Evolutionary conservation across 176 grass and related monocot species (phyloP).

Genomic region (Bonia amplexicaulis): DNA sequence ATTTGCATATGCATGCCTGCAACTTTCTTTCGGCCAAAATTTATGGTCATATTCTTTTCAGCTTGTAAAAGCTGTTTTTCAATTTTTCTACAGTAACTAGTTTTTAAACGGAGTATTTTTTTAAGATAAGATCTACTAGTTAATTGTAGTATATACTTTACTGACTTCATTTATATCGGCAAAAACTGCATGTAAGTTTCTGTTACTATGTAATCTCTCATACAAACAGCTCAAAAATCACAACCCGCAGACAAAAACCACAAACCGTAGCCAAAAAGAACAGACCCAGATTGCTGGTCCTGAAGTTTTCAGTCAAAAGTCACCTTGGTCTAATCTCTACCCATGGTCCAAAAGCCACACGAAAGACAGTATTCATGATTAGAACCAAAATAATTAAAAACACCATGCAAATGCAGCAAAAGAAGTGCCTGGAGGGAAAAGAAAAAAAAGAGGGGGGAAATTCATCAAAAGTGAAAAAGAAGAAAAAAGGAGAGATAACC

Average conservation of each 20-base stretch:
- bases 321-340: constrained; percentile 14
- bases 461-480: constrained; percentile 14
- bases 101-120: too few species aligned
- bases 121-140: too few species aligned
- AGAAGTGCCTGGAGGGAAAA: constrained; percentile 47
- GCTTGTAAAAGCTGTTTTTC: too few species aligned
- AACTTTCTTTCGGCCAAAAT: neutral
- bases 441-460: constrained; percentile 16
- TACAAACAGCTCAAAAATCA: too few species aligned
- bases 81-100: too few species aligned
- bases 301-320: constrained; percentile 33
- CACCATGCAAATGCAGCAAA: constrained; percentile 41
- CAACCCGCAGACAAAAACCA: too few species aligned
- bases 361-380: constrained; percentile 51
- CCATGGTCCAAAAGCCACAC: constrained; percentile 52
- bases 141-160: too few species aligned
- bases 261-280: too few species aligned
- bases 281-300: neutral
- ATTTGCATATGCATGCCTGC: neutral
- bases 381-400: constrained; percentile 40
- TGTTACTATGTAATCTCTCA: too few species aligned
- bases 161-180: too few species aligned
- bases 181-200: too few species aligned
- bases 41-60: too few species aligned
- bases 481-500: neutral